A percentile compares a stretch with the other conserved stretches of the same genome.
These are phyloP conservation scores for Leccinellum luteum DNA, from an alignment of 768 basidiomycete species.

Conservation along the genomic window DNA sequence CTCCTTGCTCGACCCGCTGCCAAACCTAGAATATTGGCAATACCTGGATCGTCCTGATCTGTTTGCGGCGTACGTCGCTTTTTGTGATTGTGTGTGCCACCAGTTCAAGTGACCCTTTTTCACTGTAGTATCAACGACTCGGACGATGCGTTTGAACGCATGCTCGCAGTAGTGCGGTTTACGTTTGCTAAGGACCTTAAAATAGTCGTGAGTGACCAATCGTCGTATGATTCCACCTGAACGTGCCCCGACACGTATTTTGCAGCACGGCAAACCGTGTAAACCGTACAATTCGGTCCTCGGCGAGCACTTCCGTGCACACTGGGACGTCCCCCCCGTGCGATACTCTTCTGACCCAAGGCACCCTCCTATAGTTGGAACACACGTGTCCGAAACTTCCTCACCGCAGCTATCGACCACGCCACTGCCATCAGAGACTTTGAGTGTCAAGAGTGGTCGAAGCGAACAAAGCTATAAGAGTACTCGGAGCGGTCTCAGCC, in stretches of 20 bases:
- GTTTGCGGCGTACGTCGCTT: slow-evolving; percentile 78
- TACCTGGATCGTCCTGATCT: slow-evolving; percentile 90
- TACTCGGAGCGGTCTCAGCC: slow-evolving; percentile 53
- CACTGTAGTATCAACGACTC: slow-evolving; percentile 81
- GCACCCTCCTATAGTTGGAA: slow-evolving; percentile 45
- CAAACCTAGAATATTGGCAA: slow-evolving; percentile 96
- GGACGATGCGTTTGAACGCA: slow-evolving; percentile 88
- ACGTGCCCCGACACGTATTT: slow-evolving; percentile 2
- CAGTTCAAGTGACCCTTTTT: slow-evolving; percentile 2
- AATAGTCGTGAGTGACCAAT: slow-evolving; percentile 61
- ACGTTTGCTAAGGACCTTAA: slow-evolving; percentile 93
- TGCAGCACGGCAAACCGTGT: slow-evolving; percentile 85
- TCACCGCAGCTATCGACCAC: slow-evolving; percentile 24
- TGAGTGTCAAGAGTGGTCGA: slow-evolving; percentile 45
- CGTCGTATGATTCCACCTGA: not conserved
- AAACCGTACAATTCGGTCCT: slow-evolving; percentile 91
- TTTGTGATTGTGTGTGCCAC: not conserved
- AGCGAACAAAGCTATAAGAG: slow-evolving; percentile 63
- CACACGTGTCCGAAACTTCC: slow-evolving; percentile 33
- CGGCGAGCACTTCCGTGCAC: slow-evolving; percentile 85
- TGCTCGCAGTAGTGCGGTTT: slow-evolving; percentile 89
- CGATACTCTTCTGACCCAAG: slow-evolving; percentile 47
- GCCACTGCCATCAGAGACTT: slow-evolving; percentile 41
- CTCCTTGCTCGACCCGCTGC: slow-evolving; percentile 88
- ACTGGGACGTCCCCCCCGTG: slow-evolving; percentile 78